Conservation (phyloP, 2,329 filamentous ascomycete genomes). For the Colletotrichum filicis region DNA sequence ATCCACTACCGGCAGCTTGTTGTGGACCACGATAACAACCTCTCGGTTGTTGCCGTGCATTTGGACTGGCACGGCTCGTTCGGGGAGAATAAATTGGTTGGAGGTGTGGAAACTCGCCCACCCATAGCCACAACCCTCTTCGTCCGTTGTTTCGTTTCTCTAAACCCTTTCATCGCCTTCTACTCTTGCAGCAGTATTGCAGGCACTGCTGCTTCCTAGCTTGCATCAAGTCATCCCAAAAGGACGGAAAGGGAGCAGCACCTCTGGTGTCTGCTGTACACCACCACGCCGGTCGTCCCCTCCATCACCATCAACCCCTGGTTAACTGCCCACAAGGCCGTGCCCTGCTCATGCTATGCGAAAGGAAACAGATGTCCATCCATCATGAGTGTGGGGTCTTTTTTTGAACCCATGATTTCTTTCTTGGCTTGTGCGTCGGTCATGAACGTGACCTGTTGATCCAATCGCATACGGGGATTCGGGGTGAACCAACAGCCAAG, state of each 20-base stretch:
- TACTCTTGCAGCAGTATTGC: not conserved
- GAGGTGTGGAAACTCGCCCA: constrained; percentile 10
- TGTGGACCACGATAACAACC: not conserved
- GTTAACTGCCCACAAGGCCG: constrained; percentile 11
- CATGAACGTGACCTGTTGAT: constrained; percentile 7
- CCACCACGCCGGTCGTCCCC: not conserved
- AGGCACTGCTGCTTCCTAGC: constrained; percentile 8
- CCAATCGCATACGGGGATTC: constrained; percentile 26
- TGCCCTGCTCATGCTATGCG: constrained; percentile 23
- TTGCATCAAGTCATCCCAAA: constrained; percentile 15
- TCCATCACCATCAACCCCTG: not conserved
- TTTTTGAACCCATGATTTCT: constrained; percentile 35
- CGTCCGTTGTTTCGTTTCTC: constrained; percentile 12
- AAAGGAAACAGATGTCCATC: not conserved
- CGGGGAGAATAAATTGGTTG: constrained; percentile 8
- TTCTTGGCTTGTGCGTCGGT: constrained; percentile 20
- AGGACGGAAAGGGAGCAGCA: constrained; percentile 4
- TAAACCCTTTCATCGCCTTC: not conserved
- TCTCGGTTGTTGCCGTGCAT: not conserved
- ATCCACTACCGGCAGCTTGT: not conserved
- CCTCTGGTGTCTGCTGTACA: constrained; percentile 3
- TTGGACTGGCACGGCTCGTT: constrained; percentile 25
- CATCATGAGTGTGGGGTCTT: constrained; percentile 13
- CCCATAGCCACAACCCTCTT: not conserved
- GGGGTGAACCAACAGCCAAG: constrained; percentile 18